Percentiles rank a stretch among this genome's conserved stretches.
phyloP scores from a whole-genome alignment of 202 grass and related monocot genomes.

The Panicum hallii region DNA sequence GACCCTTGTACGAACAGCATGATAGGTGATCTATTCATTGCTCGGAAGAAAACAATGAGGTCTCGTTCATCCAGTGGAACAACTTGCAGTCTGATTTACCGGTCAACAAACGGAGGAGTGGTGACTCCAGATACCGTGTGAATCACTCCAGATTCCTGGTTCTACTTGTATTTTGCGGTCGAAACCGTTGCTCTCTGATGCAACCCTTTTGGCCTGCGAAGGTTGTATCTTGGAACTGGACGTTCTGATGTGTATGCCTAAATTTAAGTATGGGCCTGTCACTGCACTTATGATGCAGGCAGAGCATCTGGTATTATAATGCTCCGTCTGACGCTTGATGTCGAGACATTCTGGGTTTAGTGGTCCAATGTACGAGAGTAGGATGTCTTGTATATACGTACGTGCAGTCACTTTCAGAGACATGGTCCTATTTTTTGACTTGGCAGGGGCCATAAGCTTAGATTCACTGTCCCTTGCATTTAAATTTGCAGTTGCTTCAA shows the following conservation, averaged over 20 bases:
- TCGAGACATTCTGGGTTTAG: slow-evolving; percentile 28
- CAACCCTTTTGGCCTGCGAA: slow-evolving; percentile 18
- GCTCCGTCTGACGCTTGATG: slow-evolving; percentile 23
- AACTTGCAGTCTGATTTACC: neutral
- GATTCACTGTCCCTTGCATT: neutral
- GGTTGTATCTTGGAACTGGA: neutral
- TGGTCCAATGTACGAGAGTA: slow-evolving; percentile 10
- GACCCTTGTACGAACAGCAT: neutral
- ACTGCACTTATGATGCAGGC: slow-evolving; percentile 39
- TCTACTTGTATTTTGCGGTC: neutral
- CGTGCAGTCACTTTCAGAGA: slow-evolving; percentile 34
- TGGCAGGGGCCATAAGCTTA: neutral
- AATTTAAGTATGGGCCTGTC: slow-evolving; percentile 8
- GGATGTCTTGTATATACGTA: slow-evolving; percentile 21
- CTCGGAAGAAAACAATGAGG: neutral
- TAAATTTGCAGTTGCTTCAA: neutral
- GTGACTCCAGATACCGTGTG: neutral
- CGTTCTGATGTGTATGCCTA: neutral
- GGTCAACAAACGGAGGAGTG: neutral
- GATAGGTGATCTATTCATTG: neutral
- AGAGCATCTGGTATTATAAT: slow-evolving; percentile 15
- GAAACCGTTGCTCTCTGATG: neutral
- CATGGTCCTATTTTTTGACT: slow-evolving; percentile 9
- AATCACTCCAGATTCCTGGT: neutral
- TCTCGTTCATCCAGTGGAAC: neutral